Evolutionary conservation across 2,329 filamentous ascomycete genomes (phyloP).

Genomic region (Talaromyces marneffei): DNA sequence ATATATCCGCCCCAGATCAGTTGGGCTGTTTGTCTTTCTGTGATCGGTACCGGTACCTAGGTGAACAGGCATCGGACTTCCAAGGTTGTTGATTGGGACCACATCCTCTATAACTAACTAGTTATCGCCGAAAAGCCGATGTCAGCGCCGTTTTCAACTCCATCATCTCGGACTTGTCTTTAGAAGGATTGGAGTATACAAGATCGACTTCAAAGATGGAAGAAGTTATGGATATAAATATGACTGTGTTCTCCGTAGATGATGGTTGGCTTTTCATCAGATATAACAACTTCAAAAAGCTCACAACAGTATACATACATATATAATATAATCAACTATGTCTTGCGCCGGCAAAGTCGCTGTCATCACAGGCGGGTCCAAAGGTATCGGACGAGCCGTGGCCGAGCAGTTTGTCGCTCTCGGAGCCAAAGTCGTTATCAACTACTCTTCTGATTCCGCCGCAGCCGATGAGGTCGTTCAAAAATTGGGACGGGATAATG

Average conservation of each 20-base stretch:
- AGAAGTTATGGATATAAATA: neutral
- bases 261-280: neutral
- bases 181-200: neutral
- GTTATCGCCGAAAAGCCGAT: neutral
- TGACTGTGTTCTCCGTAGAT: neutral
- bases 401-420: constrained; percentile 33
- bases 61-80: too few species aligned
- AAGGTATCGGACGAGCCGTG: constrained; percentile 38
- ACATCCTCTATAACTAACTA: neutral
- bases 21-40: neutral
- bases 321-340: constrained; percentile 15
- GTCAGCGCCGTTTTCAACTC: neutral
- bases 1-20: too few species aligned
- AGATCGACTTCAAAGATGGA: neutral
- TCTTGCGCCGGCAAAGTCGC: constrained; percentile 28
- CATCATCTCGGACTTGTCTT: neutral
- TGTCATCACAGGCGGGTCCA: constrained; percentile 38
- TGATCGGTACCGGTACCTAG: too few species aligned
- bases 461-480: constrained; percentile 51
- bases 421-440: constrained; percentile 44
- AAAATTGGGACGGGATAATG: constrained; percentile 42
- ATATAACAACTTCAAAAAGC: neutral
- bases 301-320: neutral
- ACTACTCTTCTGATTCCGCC: constrained; percentile 53
- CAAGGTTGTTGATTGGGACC: too few species aligned